Base-by-base conservation (phyloP, 2,329 filamentous ascomycete genomes). In the Colletotrichum endophyticum region DNA sequence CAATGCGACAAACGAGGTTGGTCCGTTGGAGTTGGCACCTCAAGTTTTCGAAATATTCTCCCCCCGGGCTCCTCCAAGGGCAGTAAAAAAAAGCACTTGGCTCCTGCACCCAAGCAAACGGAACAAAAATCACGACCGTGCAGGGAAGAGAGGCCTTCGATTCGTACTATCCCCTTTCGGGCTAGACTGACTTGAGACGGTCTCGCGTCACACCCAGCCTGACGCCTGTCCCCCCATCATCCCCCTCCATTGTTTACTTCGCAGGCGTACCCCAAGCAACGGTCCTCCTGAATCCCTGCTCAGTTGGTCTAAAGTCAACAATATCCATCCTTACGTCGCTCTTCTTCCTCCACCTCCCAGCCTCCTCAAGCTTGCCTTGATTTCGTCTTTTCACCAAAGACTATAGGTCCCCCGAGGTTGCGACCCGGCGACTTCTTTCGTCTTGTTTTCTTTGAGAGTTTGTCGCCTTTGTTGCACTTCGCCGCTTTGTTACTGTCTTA, bases 161-260 rank as follows among this genome's bases (percentile, higher is more conserved):
- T 68, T 49, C 56, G 22, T 62, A 62, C 73, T 64, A 78, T 57
- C 62, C 66, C 77, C 57, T 63, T 71, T 61, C 75, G 67, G 70
- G 68, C 69, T 66, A 74, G 66, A 34, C 44, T 76, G 44, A 69
- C 57, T 67, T 39, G 67, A 56, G 68, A 56, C 59, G 39, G 70
- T 75, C 75, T 69, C 70, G 63, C 62, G 75, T 78, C 77, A 78
- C 75, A 64, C 30, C 39, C 16, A 27, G 28, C 30, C 64, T 72
- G 70, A 64, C 71, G 74, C 32, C 63, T 74, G 77, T 78, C 39
- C 39, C 39, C 77, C 77, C 77, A 76, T 78, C 75, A 62, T 66
- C 25, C 12, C 63, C 63, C 64, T 34, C 64, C 64, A 77, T 77
- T 83, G 81, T 83, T 83, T 83, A 83, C 81, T 82, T 81, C 22